These are phyloP conservation scores for Ascochyta lentis DNA, from an alignment of 2,329 filamentous ascomycete genomes.

Conservation along the genomic window DNA sequence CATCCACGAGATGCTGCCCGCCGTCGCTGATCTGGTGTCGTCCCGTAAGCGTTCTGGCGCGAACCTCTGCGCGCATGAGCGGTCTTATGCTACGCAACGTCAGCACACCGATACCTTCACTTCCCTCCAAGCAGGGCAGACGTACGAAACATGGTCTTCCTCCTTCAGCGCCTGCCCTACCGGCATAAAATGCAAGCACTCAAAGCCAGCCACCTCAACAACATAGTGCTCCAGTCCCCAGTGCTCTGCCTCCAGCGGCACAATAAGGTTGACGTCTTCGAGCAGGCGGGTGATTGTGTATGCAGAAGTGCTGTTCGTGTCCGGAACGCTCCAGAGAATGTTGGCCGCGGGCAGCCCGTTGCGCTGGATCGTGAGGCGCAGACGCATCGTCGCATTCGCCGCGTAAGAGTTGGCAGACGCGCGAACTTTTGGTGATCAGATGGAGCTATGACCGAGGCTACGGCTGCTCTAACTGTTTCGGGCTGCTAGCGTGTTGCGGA, in stretches of 20 bases:
- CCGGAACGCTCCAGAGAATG: constrained; percentile 48
- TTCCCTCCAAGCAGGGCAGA: constrained; percentile 17
- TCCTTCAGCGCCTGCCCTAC: constrained; percentile 75
- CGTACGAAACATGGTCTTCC: constrained; percentile 82
- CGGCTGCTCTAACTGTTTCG: constrained; percentile 14
- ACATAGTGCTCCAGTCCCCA: constrained; percentile 93
- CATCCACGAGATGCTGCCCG: constrained; percentile 83
- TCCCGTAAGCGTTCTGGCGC: constrained; percentile 74
- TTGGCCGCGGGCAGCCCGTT: constrained; percentile 45
- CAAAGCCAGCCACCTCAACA: constrained; percentile 79
- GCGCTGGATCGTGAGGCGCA: constrained; percentile 47
- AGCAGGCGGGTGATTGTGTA: constrained; percentile 77
- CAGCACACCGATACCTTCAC: not conserved
- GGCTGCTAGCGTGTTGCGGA: constrained; percentile 12
- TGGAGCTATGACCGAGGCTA: constrained; percentile 14
- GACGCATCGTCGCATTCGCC: constrained; percentile 39
- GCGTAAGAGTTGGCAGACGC: constrained; percentile 3
- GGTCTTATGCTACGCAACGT: constrained; percentile 71
- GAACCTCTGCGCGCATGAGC: constrained; percentile 75
- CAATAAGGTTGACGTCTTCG: constrained; percentile 76
- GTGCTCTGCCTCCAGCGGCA: constrained; percentile 80
- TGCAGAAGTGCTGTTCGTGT: constrained; percentile 38
- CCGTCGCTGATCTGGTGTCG: constrained; percentile 80
- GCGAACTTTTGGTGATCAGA: constrained; percentile 20
- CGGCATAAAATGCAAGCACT: constrained; percentile 85